A percentile compares a stretch with the other conserved stretches of the same genome.
These are phyloP conservation scores for Lithohypha guttulata DNA, from an alignment of 2,329 filamentous ascomycete genomes.

Conservation along the genomic window DNA sequence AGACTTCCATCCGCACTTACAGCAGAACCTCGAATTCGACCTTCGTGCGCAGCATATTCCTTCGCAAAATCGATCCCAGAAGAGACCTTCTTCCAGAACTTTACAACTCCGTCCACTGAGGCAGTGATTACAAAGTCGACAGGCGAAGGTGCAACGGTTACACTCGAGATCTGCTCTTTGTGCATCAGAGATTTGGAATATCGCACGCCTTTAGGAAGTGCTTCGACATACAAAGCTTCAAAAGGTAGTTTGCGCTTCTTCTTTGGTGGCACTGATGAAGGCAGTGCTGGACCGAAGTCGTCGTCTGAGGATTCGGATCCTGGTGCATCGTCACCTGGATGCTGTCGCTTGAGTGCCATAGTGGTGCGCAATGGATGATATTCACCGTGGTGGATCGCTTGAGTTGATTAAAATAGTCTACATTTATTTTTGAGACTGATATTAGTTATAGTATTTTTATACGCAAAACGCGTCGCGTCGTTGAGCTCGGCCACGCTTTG, in stretches of 20 bases:
- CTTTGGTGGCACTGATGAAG: constrained; percentile 65
- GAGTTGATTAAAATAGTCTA: no score
- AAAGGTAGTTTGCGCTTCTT: constrained; percentile 90
- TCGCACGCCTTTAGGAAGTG: constrained; percentile 65
- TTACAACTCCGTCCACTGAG: constrained; percentile 89
- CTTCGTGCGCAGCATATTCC: constrained; percentile 83
- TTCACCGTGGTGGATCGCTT: no score
- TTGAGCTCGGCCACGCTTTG: no score
- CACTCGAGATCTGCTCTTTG: constrained; percentile 82
- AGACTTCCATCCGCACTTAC: constrained; percentile 83
- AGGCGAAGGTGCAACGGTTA: constrained; percentile 67
- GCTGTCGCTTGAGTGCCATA: no score
- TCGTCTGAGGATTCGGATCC: no score
- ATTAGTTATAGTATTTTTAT: no score
- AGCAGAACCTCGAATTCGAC: constrained; percentile 72
- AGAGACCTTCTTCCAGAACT: constrained; percentile 96
- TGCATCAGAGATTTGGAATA: constrained; percentile 99
- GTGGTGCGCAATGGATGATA: no score
- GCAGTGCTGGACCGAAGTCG: constrained; percentile 87
- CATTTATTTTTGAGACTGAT: no score
- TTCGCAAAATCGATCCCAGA: constrained; percentile 95
- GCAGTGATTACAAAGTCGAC: constrained; percentile 95
- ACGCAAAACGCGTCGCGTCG: no score
- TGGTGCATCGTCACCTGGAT: no score
- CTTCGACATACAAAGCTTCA: constrained; percentile 88